Base-by-base conservation (phyloP, 176 grass and related monocot species). In the Chloris gayana region DNA sequence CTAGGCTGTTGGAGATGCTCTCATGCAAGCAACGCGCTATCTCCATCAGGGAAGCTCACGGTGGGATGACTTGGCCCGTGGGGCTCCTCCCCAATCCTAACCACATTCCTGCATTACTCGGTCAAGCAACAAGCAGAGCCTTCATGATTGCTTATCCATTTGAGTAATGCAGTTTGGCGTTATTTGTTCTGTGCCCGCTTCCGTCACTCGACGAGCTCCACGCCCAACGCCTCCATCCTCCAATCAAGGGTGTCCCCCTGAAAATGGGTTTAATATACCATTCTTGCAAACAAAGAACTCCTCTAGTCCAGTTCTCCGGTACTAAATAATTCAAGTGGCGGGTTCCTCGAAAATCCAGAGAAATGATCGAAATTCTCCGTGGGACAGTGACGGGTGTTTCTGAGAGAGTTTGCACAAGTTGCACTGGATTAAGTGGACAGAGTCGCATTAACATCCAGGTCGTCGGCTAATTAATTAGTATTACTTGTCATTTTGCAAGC, bases 141-240 rank as follows among this genome's bases (percentile, higher is more conserved):
- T 84, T 42, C 51, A 68, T 84, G 86, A 80, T 88, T 84, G 81
- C 62, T 21, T 44, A 33, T 82, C 67, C 80, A 59, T 77, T 78
- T 70, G 67, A 87, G 63, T 70, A 66, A 78, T 9, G 58, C 80
- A 31, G 33, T 37, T 72, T 38, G 73, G 11, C 66, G 29, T 88
- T n/a, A n/a, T n/a, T 74, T 80, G 18, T 63, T 53, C 34, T 54
- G 81, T 25, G 51, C 62, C 24, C 17, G 62, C 75, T 74, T 32
- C 0, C 39, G 74, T 79, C 86, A 79, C 68, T 57, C 0, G 27
- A 74, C 44, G 25, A 31, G 29, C 73, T 73, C 19, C 18, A 17
- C 67, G 11, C 35, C 68, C 59, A 42, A 3, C 33, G 54, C 54
- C 54, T 10, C 22, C 54, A 2, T 19, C 24, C 25, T 44, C 66